Percentiles rank a stretch among this genome's conserved stretches.
Conservation (phyloP, 495 filamentous ascomycete species). For the Pyrenula massariospora region DNA sequence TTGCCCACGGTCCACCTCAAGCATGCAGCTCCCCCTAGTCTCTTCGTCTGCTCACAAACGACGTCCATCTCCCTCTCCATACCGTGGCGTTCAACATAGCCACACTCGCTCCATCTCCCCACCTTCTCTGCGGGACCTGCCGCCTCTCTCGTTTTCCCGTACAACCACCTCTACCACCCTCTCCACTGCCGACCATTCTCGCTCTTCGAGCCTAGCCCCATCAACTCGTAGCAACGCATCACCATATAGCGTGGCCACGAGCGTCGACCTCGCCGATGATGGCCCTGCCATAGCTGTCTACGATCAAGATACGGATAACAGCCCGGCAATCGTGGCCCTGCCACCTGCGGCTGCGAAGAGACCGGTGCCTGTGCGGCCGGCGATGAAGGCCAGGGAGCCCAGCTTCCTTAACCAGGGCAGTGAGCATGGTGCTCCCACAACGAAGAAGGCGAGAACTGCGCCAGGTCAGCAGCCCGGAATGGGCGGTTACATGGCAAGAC, state of each 20-base stretch:
- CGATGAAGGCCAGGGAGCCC: background rate
- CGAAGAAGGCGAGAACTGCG: background rate
- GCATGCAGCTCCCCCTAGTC: slow-evolving; percentile 18
- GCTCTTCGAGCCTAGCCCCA: slow-evolving; percentile 24
- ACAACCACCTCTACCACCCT: slow-evolving; percentile 31
- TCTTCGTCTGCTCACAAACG: slow-evolving; percentile 20
- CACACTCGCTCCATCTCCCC: slow-evolving; percentile 34
- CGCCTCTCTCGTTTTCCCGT: slow-evolving; percentile 26
- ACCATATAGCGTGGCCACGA: background rate
- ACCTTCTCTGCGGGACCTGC: slow-evolving; percentile 35
- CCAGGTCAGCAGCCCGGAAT: background rate
- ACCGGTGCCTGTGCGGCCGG: background rate
- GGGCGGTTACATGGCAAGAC: background rate
- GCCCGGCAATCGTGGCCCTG: background rate
- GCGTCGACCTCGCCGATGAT: background rate
- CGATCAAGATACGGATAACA: background rate
- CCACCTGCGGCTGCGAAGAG: background rate
- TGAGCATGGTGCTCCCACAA: background rate
- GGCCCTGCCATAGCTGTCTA: background rate
- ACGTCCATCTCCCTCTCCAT: slow-evolving; percentile 15
- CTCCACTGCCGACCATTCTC: slow-evolving; percentile 29
- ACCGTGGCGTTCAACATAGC: slow-evolving; percentile 22
- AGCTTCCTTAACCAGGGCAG: background rate
- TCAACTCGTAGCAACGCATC: slow-evolving; percentile 23
- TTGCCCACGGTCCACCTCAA: slow-evolving; percentile 21